phyloP scores from a whole-genome alignment of 2,329 filamentous ascomycete genomes.

The Aspergillus sclerotialis region DNA sequence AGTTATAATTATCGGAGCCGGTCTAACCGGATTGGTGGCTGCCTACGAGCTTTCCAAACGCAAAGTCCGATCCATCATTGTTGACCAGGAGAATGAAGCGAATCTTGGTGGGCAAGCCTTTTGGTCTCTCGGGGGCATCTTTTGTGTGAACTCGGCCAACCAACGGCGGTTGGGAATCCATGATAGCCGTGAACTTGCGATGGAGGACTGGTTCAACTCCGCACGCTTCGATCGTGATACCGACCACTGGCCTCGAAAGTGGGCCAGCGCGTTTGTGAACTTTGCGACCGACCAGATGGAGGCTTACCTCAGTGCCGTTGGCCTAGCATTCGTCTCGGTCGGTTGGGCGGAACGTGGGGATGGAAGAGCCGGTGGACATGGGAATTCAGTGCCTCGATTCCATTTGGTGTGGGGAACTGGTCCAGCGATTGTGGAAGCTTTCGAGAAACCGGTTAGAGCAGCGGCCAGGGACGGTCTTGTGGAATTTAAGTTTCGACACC shows the following conservation, averaged over 20 bases:
- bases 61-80: too few species aligned
- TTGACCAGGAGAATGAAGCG: too few species aligned
- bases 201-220: conserved; percentile 54
- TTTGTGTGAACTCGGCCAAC: conserved; percentile 51
- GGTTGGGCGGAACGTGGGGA: conserved; percentile 57
- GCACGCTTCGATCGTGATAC: conserved; percentile 52
- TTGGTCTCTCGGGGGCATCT: conserved; percentile 57
- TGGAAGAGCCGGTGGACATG: conserved; percentile 51
- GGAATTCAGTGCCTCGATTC: conserved; percentile 58
- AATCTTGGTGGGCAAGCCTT: too few species aligned
- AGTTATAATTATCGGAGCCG: not conserved
- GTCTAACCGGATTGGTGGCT: too few species aligned
- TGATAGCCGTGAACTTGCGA: conserved; percentile 51
- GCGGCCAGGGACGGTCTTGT: conserved; percentile 49
- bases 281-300: conserved; percentile 56
- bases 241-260: conserved; percentile 53
- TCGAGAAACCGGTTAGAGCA: conserved; percentile 49
- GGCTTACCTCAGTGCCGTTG: conserved; percentile 48
- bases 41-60: too few species aligned
- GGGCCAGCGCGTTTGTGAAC: conserved; percentile 59
- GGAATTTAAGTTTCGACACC: conserved; percentile 50
- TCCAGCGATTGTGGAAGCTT: conserved; percentile 53
- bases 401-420: conserved; percentile 58
- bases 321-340: conserved; percentile 49
- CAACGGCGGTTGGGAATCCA: conserved; percentile 54